phyloP scores from a whole-genome alignment of 495 filamentous ascomycete species.

The Chaetomium cochliodes region DNA sequence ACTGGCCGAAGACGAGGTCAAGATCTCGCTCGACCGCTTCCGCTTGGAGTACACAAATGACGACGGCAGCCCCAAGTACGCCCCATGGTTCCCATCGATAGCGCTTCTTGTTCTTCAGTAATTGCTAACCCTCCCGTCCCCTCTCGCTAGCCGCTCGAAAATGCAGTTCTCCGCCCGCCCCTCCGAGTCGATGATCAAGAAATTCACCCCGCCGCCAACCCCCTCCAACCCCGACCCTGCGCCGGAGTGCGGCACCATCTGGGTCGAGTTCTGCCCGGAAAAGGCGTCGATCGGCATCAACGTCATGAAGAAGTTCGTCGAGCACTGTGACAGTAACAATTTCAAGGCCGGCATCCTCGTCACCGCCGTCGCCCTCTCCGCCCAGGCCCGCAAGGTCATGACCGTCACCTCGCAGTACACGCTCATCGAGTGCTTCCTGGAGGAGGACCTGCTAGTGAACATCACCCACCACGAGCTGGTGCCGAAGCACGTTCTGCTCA shows the following conservation, averaged over 20 bases:
- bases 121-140: constrained; percentile 1
- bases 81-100: constrained; percentile 11
- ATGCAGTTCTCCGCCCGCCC: constrained; percentile 87
- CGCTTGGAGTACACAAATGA: constrained; percentile 60
- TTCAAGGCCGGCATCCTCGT: constrained; percentile 88
- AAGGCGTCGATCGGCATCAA: constrained; percentile 79
- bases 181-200: constrained; percentile 74
- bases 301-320: constrained; percentile 85
- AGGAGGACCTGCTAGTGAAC: constrained; percentile 94
- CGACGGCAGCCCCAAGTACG: constrained; percentile 72
- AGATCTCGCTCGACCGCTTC: constrained; percentile 77
- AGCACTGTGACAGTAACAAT: constrained; percentile 70
- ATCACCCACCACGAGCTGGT: constrained; percentile 98
- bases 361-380: constrained; percentile 73
- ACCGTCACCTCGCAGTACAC: constrained; percentile 64
- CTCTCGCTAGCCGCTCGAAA: constrained; percentile 61
- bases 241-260: constrained; percentile 79
- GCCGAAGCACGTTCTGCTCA: constrained; percentile 87
- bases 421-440: constrained; percentile 89
- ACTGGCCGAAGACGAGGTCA: constrained; percentile 82
- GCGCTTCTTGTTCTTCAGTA: not conserved
- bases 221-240: constrained; percentile 61
- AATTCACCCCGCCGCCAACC: constrained; percentile 70
- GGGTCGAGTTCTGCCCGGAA: constrained; percentile 79
- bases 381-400: constrained; percentile 81